These are phyloP conservation scores for Fusarium napiforme DNA, from an alignment of 2,329 filamentous ascomycete species.

Conservation along the genomic window DNA sequence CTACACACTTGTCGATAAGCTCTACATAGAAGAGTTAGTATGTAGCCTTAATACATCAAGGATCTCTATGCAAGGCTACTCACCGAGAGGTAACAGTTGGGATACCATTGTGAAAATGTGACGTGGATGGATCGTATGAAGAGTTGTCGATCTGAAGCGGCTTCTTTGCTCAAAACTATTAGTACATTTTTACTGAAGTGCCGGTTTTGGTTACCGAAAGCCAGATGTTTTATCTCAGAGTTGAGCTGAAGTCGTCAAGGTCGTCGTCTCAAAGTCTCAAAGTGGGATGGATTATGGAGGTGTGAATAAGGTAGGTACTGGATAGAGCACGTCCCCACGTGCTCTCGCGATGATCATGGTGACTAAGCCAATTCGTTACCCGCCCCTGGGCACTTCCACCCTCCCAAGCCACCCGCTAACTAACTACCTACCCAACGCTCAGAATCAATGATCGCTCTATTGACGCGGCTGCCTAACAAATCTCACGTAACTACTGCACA, in stretches of 20 bases:
- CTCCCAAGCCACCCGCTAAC: conserved; percentile 20
- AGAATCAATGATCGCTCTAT: conserved; percentile 31
- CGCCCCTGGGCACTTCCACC: neutral
- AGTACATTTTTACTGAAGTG: neutral
- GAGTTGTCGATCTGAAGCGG: neutral
- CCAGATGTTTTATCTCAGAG: conserved; percentile 3
- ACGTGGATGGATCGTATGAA: neutral
- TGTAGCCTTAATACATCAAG: neutral
- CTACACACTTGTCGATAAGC: conserved; percentile 98
- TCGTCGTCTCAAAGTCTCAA: conserved; percentile 33
- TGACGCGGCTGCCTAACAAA: conserved; percentile 49
- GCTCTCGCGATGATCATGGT: conserved; percentile 45
- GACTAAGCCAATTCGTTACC: conserved; percentile 48
- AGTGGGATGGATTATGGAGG: conserved; percentile 44
- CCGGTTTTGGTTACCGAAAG: neutral
- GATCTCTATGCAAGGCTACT: conserved; percentile 28
- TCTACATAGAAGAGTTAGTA: conserved; percentile 64
- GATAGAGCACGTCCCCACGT: conserved; percentile 48
- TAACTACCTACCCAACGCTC: neutral
- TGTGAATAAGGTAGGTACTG: conserved; percentile 14
- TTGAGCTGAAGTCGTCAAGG: conserved; percentile 27
- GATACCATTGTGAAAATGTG: conserved; percentile 68
- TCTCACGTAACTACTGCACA: conserved; percentile 18
- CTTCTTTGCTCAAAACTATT: neutral
- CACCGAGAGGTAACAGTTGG: conserved; percentile 78